A percentile compares a stretch with the other conserved stretches of the same genome.
Evolutionary conservation across 202 grass and related monocot genomes (phyloP).

Genomic region (Dendrocalamus latiflorus): DNA sequence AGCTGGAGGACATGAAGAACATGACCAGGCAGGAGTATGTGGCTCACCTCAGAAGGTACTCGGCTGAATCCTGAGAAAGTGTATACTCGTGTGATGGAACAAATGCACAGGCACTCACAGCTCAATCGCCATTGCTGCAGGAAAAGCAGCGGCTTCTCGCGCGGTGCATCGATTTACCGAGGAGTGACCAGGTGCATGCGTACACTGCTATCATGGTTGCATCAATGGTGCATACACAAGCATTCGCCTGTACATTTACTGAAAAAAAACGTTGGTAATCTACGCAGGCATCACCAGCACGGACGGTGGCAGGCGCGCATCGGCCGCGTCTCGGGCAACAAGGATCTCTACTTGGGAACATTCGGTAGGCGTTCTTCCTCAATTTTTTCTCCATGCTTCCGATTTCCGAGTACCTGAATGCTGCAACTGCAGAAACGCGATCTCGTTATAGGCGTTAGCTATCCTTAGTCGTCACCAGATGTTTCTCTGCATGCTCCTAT

Average conservation of each 20-base stretch:
- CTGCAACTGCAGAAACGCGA: not conserved
- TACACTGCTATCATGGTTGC: not conserved
- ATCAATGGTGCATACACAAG: not conserved
- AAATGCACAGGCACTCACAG: not conserved
- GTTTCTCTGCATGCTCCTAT: slow-evolving; percentile 7
- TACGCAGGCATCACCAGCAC: slow-evolving; percentile 84
- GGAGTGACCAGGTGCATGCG: slow-evolving; percentile 90
- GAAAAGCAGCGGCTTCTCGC: slow-evolving; percentile 94
- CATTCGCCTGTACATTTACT: not conserved
- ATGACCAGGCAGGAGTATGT: slow-evolving; percentile 90
- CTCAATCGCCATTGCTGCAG: slow-evolving; percentile 22
- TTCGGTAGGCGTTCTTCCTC: slow-evolving; percentile 53
- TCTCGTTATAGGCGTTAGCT: not conserved
- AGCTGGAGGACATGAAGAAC: slow-evolving; percentile 84
- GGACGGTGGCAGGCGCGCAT: slow-evolving; percentile 99
- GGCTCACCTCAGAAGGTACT: slow-evolving; percentile 89
- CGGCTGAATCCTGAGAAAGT: not conserved
- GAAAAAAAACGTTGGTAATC: not conserved
- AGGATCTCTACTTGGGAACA: slow-evolving; percentile 97
- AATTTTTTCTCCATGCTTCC: not conserved
- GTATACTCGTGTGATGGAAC: not conserved
- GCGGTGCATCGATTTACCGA: slow-evolving; percentile 91
- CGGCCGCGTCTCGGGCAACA: slow-evolving; percentile 97
- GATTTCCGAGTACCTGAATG: not conserved
- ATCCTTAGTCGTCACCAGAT: not conserved